Evolutionary conservation across 768 basidiomycete species (phyloP), one percentile per base, ranked within the genome.

Genomic region (Mycena maculata): DNA sequence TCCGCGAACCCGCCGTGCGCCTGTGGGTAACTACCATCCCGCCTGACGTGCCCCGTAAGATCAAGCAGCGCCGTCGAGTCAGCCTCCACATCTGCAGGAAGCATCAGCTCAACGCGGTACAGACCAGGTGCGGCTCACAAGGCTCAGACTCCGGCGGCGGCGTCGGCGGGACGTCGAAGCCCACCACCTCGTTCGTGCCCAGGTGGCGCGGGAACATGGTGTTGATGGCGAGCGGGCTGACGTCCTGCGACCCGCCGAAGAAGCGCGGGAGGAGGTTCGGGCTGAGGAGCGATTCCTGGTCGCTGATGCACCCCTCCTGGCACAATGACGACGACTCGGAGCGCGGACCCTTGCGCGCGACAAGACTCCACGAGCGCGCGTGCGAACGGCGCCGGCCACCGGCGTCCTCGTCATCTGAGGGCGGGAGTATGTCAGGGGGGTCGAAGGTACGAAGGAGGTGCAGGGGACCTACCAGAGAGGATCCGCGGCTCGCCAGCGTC

Each of bases 1-100:
- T 85, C 84, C 16, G 81, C 79, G 68, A 82, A 84, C 13, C 83
- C 84, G 10, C 84, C 84, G 65, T 80, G 80, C 0, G 81, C 81
- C 49, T 77, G 75, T 2, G 83, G 72, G 59, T 78, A 77, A 66
- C 63, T 56, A 60, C 31, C 15, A 59, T 77, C 74, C 49, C 74
- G 72, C 42, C 49, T 65, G 33, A 83, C 72, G 16, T 77, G 63
- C 13, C 76, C 78, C 20, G 78, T 80, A 22, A 82, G 69, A 67
- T 83, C 77, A 13, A 74, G 70, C 25, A 77, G 54, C 42, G 60
- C 11, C 36, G 50, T 6, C 30, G 69, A 61, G 23, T 66, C 66
- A 4, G 58, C 64, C 41, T 69, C 68, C 53, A 69, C 63, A 39
- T 64, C 68, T 69, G 31, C 39, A 30, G 16, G 18, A 22, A 23